Evolutionary conservation across 306 rosid species (phyloP), one percentile per base, ranked within the genome.

Genomic region (Malus fusca): DNA sequence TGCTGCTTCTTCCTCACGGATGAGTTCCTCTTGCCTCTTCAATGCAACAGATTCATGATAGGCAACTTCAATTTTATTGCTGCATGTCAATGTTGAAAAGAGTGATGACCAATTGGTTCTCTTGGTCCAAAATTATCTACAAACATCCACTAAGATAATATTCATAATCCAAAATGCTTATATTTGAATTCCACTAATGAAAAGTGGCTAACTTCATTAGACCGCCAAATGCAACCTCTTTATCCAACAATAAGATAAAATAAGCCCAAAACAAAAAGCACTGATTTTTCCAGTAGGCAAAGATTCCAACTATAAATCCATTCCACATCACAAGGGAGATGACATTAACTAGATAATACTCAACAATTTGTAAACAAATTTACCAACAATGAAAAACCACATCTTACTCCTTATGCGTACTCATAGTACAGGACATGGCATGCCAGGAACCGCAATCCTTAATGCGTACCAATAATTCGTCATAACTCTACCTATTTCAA

Each of bases 1-100:
- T 12, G 98, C 97, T 55, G 96, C 98, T 87, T 96, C 99, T 88
- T 96, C 99, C 87, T 96, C 99, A 55, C 98, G 99, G 73, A 96
- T 96, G 82, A 96, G 98, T 74, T 96, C 99, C 83, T 96, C 99
- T 80, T 96, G 99, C 88, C 98, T 92, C 90, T 89, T 89, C 63
- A 96, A 88, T 68, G 99, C 98, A 83, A 96, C 96, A 81, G 98
- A 95, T 82, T 96, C 99, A 91, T 92, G 99, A 78, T 96, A 92
- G 75, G 98, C 96, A 84, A 90, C 99, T 86, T 96, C 99, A 80
- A 92, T 88, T 85, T 90, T 96, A 75, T 90, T 90, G 97, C 98
- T 96, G 96, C 85, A 83, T 6, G 37, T 30, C 43, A 63, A 18
- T 6, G 68, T 63, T 63, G 43, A 64, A 58, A n/a, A 58, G 6